Conservation (phyloP, 1,139 yeast species). For the Hyphopichia wangnamkhiaoensis region DNA sequence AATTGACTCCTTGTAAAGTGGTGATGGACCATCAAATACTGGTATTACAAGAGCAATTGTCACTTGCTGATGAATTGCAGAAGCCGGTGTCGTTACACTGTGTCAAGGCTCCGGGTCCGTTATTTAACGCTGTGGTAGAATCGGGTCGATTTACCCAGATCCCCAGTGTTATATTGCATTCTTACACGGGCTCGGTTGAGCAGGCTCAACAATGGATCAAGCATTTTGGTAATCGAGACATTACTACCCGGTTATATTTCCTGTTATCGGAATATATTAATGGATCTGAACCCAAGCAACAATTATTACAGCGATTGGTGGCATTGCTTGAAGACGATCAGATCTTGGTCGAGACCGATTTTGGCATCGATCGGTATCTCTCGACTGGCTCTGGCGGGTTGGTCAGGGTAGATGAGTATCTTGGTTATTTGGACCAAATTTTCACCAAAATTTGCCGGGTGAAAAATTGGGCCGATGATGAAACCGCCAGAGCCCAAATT, state of each 20-base stretch:
- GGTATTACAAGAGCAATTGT: conserved; percentile 53
- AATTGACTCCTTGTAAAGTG: conserved; percentile 52
- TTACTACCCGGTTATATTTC: conserved; percentile 45
- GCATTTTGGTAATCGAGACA: conserved; percentile 19
- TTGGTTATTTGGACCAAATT: conserved; percentile 19
- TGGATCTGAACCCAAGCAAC: conserved; percentile 26
- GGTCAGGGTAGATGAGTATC: conserved; percentile 21
- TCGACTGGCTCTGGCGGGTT: conserved; percentile 6
- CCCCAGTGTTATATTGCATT: conserved; percentile 64
- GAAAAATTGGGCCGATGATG: conserved; percentile 1
- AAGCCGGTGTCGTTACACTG: conserved; percentile 78
- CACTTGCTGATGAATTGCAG: conserved; percentile 48
- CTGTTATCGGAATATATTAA: conserved; percentile 69
- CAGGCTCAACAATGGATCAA: conserved; percentile 58
- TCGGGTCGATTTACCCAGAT: conserved; percentile 16
- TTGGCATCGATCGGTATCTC: conserved; percentile 29
- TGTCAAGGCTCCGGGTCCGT: conserved; percentile 71
- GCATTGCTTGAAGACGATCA: conserved; percentile 20
- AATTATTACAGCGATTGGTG: conserved; percentile 26
- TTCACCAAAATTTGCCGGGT: conserved; percentile 14
- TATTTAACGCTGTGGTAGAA: conserved; percentile 45
- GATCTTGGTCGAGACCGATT: conserved; percentile 41
- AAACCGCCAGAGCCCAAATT: too few species aligned
- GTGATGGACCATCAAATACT: conserved; percentile 61
- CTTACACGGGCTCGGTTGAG: conserved; percentile 82